These are phyloP conservation scores for Esteya vermicola DNA, from an alignment of 2,329 filamentous ascomycete genomes.

Conservation along the genomic window DNA sequence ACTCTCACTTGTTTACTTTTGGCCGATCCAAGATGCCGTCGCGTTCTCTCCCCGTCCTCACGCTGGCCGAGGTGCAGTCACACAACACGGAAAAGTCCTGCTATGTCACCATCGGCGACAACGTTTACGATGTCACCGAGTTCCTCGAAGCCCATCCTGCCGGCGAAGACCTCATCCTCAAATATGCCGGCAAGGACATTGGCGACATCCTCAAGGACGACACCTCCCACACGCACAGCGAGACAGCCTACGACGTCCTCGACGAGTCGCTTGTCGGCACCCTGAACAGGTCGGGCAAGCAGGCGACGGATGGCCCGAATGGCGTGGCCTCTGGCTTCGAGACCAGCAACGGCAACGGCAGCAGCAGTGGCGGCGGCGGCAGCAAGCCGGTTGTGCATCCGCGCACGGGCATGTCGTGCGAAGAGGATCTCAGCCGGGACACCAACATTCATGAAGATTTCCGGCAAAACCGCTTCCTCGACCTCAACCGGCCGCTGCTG, in stretches of 20 bases:
- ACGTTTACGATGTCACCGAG: conserved; percentile 89
- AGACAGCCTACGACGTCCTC: conserved; percentile 89
- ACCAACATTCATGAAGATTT: conserved; percentile 68
- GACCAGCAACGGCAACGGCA: neutral
- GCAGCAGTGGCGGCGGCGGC: conserved; percentile 12
- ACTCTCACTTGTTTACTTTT: neutral
- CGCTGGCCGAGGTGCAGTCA: conserved; percentile 62
- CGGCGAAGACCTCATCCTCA: conserved; percentile 73
- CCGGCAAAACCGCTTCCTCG: conserved; percentile 85
- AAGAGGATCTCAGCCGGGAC: conserved; percentile 73
- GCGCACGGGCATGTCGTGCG: conserved; percentile 77
- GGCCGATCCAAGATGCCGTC: conserved; percentile 70
- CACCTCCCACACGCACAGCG: conserved; percentile 71
- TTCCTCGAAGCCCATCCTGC: conserved; percentile 88
- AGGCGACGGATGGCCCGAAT: conserved; percentile 28
- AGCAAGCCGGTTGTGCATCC: conserved; percentile 27
- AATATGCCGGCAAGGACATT: conserved; percentile 82
- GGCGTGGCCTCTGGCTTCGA: conserved; percentile 14
- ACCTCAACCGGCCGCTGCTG: conserved; percentile 71
- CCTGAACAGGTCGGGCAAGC: conserved; percentile 46
- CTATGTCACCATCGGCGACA: conserved; percentile 80
- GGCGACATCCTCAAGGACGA: conserved; percentile 69
- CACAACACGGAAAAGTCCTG: conserved; percentile 74
- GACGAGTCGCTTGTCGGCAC: conserved; percentile 80
- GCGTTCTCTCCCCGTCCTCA: conserved; percentile 70